phyloP scores from a whole-genome alignment of 2,329 filamentous ascomycete species.

The Hypoxylon sp. region DNA sequence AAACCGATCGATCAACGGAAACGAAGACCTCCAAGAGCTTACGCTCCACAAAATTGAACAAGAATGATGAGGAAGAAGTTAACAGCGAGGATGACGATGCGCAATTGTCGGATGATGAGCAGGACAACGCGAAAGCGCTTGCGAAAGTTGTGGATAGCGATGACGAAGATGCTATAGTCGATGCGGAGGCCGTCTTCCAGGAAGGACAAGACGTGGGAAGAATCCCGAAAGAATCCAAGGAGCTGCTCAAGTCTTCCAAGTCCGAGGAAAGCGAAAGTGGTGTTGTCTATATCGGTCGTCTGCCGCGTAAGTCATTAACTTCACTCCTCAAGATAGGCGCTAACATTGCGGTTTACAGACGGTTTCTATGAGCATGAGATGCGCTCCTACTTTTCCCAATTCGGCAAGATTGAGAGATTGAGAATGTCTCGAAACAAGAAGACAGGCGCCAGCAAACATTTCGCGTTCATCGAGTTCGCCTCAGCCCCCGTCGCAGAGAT shows the following conservation, averaged over 20 bases:
- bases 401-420: slow-evolving; percentile 82
- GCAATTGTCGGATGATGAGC: slow-evolving; percentile 52
- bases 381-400: slow-evolving; percentile 92
- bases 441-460: slow-evolving; percentile 93
- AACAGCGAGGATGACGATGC: slow-evolving; percentile 52
- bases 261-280: slow-evolving; percentile 69
- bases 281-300: slow-evolving; percentile 89
- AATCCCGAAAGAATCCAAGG: slow-evolving; percentile 63
- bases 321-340: slow-evolving; percentile 1
- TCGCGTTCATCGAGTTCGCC: slow-evolving; percentile 92
- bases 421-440: slow-evolving; percentile 92
- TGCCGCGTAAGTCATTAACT: slow-evolving; percentile 66
- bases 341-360: slow-evolving; percentile 49
- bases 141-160: slow-evolving; percentile 62
- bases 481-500: slow-evolving; percentile 85
- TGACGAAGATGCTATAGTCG: slow-evolving; percentile 55
- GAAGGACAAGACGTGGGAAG: slow-evolving; percentile 65
- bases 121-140: slow-evolving; percentile 60
- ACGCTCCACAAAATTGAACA: slow-evolving; percentile 45
- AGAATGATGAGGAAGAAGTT: slow-evolving; percentile 46
- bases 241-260: slow-evolving; percentile 57
- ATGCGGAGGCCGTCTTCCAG: slow-evolving; percentile 57
- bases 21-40: slow-evolving; percentile 46
- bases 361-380: slow-evolving; percentile 99
- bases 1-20: slow-evolving; percentile 35